Percentiles rank a stretch among this genome's conserved stretches.
Evolutionary conservation across 208 protist genomes (phyloP).

Genomic region (Leptomonas pyrrhocoris): DNA sequence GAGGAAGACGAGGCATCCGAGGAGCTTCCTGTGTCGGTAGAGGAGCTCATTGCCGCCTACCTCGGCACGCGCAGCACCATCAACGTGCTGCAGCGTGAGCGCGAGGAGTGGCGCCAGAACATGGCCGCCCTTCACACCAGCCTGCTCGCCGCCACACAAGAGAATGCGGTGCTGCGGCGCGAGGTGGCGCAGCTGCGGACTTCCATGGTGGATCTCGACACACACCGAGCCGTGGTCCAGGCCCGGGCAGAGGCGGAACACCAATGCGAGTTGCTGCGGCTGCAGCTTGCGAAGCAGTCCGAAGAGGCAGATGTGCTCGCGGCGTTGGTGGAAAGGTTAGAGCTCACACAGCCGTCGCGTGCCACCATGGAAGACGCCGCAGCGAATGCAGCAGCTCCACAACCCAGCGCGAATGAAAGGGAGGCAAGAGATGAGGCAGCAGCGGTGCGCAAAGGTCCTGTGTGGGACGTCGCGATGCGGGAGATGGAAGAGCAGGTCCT

Average conservation of each 20-base stretch:
- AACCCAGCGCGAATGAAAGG: not conserved
- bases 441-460: conserved; percentile 23
- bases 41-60: conserved; percentile 35
- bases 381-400: not conserved
- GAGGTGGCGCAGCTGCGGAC: conserved; percentile 42
- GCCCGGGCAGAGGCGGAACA: conserved; percentile 38
- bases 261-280: conserved; percentile 33
- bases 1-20: not conserved
- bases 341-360: conserved; percentile 6
- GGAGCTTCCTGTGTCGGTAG: conserved; percentile 2
- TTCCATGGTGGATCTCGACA: conserved; percentile 40
- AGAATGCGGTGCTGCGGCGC: conserved; percentile 46
- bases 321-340: conserved; percentile 13
- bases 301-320: conserved; percentile 28
- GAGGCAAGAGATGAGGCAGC: not conserved
- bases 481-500: conserved; percentile 39
- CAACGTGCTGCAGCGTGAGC: conserved; percentile 47
- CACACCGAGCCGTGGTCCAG: conserved; percentile 32
- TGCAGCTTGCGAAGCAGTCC: conserved; percentile 38
- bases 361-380: not conserved
- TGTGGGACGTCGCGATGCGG: conserved; percentile 29
- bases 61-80: conserved; percentile 24
- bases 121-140: conserved; percentile 28
- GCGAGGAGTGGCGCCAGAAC: conserved; percentile 25
- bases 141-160: conserved; percentile 44